phyloP scores from a whole-genome alignment of 257 asterid genomes.

The Solanum paucissectum region DNA sequence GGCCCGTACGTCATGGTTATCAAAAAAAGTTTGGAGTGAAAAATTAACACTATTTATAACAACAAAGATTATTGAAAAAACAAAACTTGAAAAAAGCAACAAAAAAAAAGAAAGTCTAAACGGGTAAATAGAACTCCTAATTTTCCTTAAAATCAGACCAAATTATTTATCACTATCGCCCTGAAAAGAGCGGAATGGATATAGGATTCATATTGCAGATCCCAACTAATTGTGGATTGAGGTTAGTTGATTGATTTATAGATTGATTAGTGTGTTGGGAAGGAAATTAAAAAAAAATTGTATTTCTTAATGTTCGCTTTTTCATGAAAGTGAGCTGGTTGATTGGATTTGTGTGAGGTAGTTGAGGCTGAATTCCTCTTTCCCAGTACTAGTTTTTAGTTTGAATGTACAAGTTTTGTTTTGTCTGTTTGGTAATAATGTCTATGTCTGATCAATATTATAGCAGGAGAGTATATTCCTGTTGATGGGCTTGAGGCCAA shows the following conservation, averaged over 20 bases:
- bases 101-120: background rate
- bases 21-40: background rate
- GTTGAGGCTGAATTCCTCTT: background rate
- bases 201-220: background rate
- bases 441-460: background rate
- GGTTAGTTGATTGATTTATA: background rate
- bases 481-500: constrained; percentile 46
- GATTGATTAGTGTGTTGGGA: background rate
- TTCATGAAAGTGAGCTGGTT: background rate
- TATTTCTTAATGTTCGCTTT: background rate
- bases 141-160: background rate
- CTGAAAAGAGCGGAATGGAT: background rate
- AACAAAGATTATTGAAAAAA: background rate
- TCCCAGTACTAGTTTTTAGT: background rate
- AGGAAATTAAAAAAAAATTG: background rate
- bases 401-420: background rate
- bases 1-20: rapidly evolving
- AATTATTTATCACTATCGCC: background rate
- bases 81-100: background rate
- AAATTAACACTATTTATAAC: background rate
- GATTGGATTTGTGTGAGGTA: background rate
- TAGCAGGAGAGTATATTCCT: constrained; percentile 64
- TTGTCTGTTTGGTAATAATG: background rate
- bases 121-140: background rate
- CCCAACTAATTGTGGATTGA: background rate